Evolutionary conservation across 441 rosid species (phyloP).

Genomic region (Eruca vesicaria): DNA sequence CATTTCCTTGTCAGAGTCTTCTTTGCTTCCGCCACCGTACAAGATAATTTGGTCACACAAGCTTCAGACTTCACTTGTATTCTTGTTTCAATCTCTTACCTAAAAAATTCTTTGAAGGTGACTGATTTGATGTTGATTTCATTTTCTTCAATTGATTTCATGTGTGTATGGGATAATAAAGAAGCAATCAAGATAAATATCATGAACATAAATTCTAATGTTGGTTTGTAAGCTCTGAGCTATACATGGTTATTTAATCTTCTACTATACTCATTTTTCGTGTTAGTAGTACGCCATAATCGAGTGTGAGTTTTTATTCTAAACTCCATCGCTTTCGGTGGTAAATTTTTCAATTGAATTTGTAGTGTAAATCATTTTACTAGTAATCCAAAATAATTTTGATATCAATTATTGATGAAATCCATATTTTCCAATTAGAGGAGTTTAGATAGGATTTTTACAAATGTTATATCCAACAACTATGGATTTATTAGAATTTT

Average conservation of each 20-base stretch:
- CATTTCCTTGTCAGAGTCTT: conserved; percentile 44
- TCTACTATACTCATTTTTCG: background rate
- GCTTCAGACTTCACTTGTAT: conserved; percentile 37
- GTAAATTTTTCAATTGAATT: no score
- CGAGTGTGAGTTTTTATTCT: no score
- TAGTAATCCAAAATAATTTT: no score
- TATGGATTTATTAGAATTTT: no score
- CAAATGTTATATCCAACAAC: no score
- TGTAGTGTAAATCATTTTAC: no score
- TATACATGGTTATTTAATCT: conserved; percentile 53
- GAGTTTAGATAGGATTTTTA: no score
- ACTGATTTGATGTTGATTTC: conserved; percentile 16
- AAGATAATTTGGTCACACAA: conserved; percentile 36
- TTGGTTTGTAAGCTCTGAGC: conserved; percentile 69
- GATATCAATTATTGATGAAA: no score
- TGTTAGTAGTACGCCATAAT: background rate
- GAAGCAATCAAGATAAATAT: conserved; percentile 69
- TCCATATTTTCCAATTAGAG: no score
- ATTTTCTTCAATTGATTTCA: conserved; percentile 68
- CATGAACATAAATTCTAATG: conserved; percentile 65
- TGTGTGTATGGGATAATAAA: conserved; percentile 83
- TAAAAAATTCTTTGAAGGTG: background rate
- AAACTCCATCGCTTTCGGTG: no score
- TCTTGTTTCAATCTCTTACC: background rate
- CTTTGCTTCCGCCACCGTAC: conserved; percentile 51